phyloP scores from a whole-genome alignment of 768 basidiomycete genomes.

The Mycena rosella region DNA sequence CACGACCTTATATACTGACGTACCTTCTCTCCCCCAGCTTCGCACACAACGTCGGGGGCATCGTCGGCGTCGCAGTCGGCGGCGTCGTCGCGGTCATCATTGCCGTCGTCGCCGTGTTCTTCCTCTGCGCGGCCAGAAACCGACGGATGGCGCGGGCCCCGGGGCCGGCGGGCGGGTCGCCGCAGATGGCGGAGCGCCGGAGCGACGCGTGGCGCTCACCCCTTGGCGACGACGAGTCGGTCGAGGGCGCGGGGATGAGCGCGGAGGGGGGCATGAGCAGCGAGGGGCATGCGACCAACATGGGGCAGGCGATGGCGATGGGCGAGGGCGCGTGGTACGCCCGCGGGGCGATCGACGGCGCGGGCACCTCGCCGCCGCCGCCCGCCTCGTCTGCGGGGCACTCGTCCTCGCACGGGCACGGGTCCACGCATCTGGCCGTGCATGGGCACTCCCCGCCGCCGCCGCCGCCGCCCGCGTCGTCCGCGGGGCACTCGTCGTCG shows the following conservation, averaged over 20 bases:
- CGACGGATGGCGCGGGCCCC: neutral
- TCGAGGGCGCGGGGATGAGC: neutral
- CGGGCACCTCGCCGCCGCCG: conserved; percentile 16
- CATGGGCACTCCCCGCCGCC: neutral
- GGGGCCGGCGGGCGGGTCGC: neutral
- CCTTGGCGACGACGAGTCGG: conserved; percentile 15
- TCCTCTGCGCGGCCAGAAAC: neutral
- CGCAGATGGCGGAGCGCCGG: conserved; percentile 1
- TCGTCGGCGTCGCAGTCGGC: conserved; percentile 22
- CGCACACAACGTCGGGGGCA: conserved; percentile 24
- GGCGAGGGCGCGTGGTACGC: conserved; percentile 15
- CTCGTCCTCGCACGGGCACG: conserved; percentile 1
- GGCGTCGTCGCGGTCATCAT: conserved; percentile 20
- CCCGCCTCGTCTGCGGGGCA: neutral
- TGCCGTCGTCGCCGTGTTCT: conserved; percentile 20
- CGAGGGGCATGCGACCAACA: neutral
- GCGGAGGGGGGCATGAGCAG: neutral
- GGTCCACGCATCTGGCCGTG: no score
- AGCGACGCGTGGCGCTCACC: conserved; percentile 12
- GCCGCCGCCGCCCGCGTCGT: neutral
- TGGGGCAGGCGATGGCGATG: neutral
- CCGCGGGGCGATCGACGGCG: neutral
- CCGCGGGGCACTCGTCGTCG: neutral
- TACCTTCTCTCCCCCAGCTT: neutral
- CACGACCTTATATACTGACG: neutral